Conservation (phyloP, 2,329 filamentous ascomycete species). For the Grosmannia serpens region DNA sequence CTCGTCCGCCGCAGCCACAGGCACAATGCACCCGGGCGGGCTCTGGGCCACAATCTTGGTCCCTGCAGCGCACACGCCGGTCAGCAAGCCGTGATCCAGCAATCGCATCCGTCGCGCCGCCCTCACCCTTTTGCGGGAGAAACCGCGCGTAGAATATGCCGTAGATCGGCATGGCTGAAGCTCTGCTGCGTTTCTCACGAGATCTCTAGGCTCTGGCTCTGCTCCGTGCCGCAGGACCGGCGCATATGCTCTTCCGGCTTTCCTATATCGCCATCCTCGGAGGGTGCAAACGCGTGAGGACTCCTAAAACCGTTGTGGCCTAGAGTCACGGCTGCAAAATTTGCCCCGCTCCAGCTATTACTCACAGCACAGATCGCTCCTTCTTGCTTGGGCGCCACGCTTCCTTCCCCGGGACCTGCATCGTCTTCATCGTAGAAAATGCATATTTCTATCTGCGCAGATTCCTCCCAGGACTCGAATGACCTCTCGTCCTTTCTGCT, state of each 20-base stretch:
- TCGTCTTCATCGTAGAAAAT: neutral
- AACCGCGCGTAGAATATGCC: constrained; percentile 62
- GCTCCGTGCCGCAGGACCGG: neutral
- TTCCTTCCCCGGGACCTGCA: too few species aligned
- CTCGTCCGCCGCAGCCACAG: constrained; percentile 16
- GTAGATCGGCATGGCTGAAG: constrained; percentile 42
- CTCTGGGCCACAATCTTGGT: constrained; percentile 53
- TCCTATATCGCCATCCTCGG: too few species aligned
- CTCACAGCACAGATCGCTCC: neutral
- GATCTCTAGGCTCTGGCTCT: neutral
- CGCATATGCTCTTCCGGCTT: neutral
- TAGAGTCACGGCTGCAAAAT: neutral
- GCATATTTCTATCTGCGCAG: neutral
- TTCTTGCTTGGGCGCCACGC: neutral
- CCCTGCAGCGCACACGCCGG: constrained; percentile 25
- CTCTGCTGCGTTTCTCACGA: neutral
- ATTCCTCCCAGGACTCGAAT: neutral
- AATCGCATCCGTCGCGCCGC: neutral
- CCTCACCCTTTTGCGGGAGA: constrained; percentile 50
- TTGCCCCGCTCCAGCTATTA: neutral
- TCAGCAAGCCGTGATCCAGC: neutral
- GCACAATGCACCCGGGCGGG: constrained; percentile 50
- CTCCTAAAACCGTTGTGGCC: neutral
- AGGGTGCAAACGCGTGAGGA: too few species aligned
- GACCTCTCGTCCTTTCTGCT: neutral